Percentiles rank a stretch among this genome's conserved stretches.
Conservation (phyloP, 75 land plant genomes). For the Picea sitchensis region DNA sequence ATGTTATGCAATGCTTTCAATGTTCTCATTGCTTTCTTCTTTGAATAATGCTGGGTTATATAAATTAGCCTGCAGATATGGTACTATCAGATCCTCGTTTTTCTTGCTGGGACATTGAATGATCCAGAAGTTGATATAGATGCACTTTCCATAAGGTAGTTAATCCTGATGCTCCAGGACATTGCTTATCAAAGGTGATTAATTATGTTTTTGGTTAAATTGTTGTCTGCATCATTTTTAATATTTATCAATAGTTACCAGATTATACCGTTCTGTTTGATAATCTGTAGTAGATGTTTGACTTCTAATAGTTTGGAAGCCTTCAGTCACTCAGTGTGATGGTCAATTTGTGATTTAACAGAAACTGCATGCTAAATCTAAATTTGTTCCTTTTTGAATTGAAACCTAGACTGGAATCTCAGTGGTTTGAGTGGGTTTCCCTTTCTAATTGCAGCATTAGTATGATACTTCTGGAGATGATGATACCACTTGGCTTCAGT, state of each 20-base stretch:
- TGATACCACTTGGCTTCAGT: conserved; percentile 9
- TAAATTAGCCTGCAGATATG: conserved; percentile 15
- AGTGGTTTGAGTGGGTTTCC: neutral
- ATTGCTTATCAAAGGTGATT: conserved; percentile 10
- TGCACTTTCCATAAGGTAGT: conserved; percentile 13
- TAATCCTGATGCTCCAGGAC: conserved; percentile 11
- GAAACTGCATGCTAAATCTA: neutral
- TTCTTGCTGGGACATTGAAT: conserved; percentile 13
- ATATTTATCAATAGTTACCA: neutral
- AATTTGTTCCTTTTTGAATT: neutral
- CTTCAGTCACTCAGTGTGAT: neutral
- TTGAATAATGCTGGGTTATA: neutral
- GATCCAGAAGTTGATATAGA: conserved; percentile 17
- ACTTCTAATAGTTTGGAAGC: neutral
- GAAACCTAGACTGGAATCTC: neutral
- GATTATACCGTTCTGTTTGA: neutral
- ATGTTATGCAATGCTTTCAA: neutral
- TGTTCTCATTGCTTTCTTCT: neutral
- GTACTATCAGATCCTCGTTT: conserved; percentile 16
- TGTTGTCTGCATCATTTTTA: neutral
- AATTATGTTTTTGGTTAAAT: neutral
- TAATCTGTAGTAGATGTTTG: neutral
- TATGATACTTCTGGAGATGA: conserved; percentile 10
- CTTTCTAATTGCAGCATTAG: conserved; percentile 11
- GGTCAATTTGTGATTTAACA: neutral